phyloP scores from a whole-genome alignment of 1,139 yeast species.

The Blastobotrys proliferans region DNA sequence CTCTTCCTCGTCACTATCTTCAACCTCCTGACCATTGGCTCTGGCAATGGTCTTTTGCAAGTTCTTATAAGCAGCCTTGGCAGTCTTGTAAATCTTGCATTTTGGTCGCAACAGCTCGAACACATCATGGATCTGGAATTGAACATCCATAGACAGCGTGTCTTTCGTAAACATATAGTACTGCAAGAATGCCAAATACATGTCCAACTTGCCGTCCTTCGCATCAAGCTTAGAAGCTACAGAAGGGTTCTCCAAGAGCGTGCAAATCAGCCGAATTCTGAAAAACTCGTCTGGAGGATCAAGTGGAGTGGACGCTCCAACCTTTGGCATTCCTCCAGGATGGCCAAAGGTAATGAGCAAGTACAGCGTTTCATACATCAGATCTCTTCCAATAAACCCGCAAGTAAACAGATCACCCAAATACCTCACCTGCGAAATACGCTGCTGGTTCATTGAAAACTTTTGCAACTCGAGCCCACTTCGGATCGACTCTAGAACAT shows the following conservation, averaged over 20 bases:
- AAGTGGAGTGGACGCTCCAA: slow-evolving; percentile 39
- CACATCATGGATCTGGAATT: slow-evolving; percentile 47
- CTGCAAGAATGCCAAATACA: slow-evolving; percentile 63
- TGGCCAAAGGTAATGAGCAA: slow-evolving; percentile 66
- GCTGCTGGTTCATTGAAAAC: slow-evolving; percentile 53
- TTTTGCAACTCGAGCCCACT: slow-evolving; percentile 66
- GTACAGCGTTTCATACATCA: slow-evolving; percentile 54
- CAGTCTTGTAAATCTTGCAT: slow-evolving; percentile 39
- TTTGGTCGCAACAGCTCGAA: slow-evolving; percentile 37
- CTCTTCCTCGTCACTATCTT: slow-evolving; percentile 16
- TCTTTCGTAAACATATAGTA: slow-evolving; percentile 66
- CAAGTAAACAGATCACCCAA: slow-evolving; percentile 55
- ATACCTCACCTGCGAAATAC: slow-evolving; percentile 61
- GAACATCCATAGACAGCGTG: slow-evolving; percentile 63
- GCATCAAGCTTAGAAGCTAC: slow-evolving; percentile 20
- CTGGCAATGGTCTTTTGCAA: slow-evolving; percentile 29
- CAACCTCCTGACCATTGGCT: slow-evolving; percentile 25
- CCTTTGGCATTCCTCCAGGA: slow-evolving; percentile 59
- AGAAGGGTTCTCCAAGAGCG: slow-evolving; percentile 35
- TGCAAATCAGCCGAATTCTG: slow-evolving; percentile 55
- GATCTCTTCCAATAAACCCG: slow-evolving; percentile 30
- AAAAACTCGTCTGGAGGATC: slow-evolving; percentile 72
- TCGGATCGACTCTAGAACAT: slow-evolving; percentile 57
- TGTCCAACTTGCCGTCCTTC: slow-evolving; percentile 32
- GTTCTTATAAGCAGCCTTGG: slow-evolving; percentile 32